Evolutionary conservation across 768 basidiomycete genomes (phyloP), one percentile per base, ranked within the genome.

Genomic region (Bullera alba): DNA sequence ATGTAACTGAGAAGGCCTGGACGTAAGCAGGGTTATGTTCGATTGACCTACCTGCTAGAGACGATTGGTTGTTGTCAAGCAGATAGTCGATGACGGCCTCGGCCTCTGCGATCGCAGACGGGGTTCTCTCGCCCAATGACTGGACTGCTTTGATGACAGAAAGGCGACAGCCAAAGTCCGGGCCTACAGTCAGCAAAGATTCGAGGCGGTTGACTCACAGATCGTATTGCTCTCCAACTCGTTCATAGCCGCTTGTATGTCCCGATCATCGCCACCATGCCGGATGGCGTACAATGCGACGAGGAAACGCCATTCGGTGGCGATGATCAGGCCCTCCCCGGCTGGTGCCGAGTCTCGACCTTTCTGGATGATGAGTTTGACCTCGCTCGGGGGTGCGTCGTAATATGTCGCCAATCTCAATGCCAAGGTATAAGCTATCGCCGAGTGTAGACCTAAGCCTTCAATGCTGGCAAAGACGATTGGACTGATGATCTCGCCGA

Each of bases 251-350:
- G 15, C 23, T 41, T 30, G 5, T 14, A 34, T 35, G 21, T 35
- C 28, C 10, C 23, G 30, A n/a, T 17, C 29, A 36, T 49, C 42
- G 2, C 34, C 4, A 5, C 42, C 44, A 14, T 8, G 36, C 1
- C 46, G 50, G 10, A 58, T 35, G 8, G 29, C 32, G 16, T 50
- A 28, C 4, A 62, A 6, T 0, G 39, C 36, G 23, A 8, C 15
- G 3, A 62, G 38, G 39, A 63, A 63, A 4, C 41, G n/a, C 56
- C 53, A 58, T 38, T 63, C 61, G 2, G 36, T 22, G 5, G 39
- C 53, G 22, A 29, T 55, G 2, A 51, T 27, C 17, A 45, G 36
- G n/a, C 53, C 58, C 16, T 32, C 21, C 10, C 36, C 10, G 6
- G 23, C 32, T 4, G 21, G 5, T 12, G 42, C 35, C 8, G 27